Conservation (phyloP, 2,329 filamentous ascomycete species). For the Leptographium galeiforme region DNA sequence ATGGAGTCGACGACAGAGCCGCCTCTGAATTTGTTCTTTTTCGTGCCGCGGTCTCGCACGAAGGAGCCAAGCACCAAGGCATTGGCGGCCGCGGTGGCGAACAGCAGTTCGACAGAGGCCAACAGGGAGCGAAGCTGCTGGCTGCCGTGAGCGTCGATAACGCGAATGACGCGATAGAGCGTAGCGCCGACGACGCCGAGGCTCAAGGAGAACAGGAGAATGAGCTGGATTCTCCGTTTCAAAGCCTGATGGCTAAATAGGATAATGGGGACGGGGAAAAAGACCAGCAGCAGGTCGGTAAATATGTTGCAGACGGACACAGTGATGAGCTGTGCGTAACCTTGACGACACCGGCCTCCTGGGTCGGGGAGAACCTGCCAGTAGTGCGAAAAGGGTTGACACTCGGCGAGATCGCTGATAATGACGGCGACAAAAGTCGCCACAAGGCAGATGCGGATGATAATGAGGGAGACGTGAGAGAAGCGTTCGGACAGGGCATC, state of each 20-base stretch:
- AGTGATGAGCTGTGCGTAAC: conserved; percentile 73
- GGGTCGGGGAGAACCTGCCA: conserved; percentile 82
- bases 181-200: conserved; percentile 67
- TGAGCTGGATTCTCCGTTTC: conserved; percentile 68
- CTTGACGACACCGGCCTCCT: conserved; percentile 71
- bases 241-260: conserved; percentile 61
- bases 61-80: conserved; percentile 85
- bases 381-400: conserved; percentile 59
- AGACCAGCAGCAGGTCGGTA: conserved; percentile 75
- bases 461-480: conserved; percentile 56
- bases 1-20: conserved; percentile 50
- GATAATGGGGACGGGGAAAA: conserved; percentile 84
- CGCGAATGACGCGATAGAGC: conserved; percentile 65
- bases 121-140: conserved; percentile 83
- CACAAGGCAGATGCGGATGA: conserved; percentile 61
- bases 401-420: conserved; percentile 72
- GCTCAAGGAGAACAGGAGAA: conserved; percentile 74
- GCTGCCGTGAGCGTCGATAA: conserved; percentile 54
- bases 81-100: conserved; percentile 78
- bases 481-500: conserved; percentile 67
- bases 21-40: conserved; percentile 73
- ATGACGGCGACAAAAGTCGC: conserved; percentile 72
- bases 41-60: conserved; percentile 75
- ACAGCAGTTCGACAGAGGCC: conserved; percentile 81
- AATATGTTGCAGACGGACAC: conserved; percentile 84